Evolutionary conservation across 2,329 filamentous ascomycete species (phyloP).

Genomic region (Alternaria tenuissima): DNA sequence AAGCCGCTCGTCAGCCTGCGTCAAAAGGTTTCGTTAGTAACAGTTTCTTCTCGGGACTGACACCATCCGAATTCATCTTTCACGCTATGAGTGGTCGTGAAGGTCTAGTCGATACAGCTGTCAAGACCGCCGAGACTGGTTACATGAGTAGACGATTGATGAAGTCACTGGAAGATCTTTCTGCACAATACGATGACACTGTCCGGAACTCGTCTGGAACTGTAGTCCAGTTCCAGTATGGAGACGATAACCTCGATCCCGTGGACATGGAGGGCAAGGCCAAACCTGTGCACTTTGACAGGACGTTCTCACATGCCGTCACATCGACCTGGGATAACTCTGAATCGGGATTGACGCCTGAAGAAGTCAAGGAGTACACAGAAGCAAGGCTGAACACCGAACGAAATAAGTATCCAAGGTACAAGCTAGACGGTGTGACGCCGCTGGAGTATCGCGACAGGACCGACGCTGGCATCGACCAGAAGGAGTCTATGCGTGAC

Average conservation of each 20-base stretch:
- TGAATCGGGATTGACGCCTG: slow-evolving; percentile 75
- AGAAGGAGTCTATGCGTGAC: slow-evolving; percentile 76
- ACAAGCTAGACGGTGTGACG: slow-evolving; percentile 45
- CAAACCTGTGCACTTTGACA: slow-evolving; percentile 88
- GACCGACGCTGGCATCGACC: slow-evolving; percentile 65
- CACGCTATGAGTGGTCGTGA: slow-evolving; percentile 98
- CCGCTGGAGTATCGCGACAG: slow-evolving; percentile 73
- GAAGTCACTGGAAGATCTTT: slow-evolving; percentile 96
- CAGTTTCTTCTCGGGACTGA: slow-evolving; percentile 93
- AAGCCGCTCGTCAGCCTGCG: slow-evolving; percentile 88
- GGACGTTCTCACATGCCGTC: slow-evolving; percentile 84
- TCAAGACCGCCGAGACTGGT: slow-evolving; percentile 98
- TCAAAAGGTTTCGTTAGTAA: slow-evolving; percentile 97
- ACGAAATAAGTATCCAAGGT: slow-evolving; percentile 62
- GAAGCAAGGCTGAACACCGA: slow-evolving; percentile 72
- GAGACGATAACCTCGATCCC: slow-evolving; percentile 93
- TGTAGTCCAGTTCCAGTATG: slow-evolving; percentile 97
- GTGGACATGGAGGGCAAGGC: slow-evolving; percentile 97
- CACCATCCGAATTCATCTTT: slow-evolving; percentile 93
- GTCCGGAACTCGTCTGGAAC: slow-evolving; percentile 88
- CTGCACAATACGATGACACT: slow-evolving; percentile 91
- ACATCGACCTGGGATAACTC: slow-evolving; percentile 81
- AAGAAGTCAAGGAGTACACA: slow-evolving; percentile 75
- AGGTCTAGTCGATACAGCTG: slow-evolving; percentile 97
- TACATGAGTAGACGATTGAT: slow-evolving; percentile 99